Evolutionary conservation across 768 basidiomycete species (phyloP), one percentile per base, ranked within the genome.

Genomic region (Lactarius hengduanensis): DNA sequence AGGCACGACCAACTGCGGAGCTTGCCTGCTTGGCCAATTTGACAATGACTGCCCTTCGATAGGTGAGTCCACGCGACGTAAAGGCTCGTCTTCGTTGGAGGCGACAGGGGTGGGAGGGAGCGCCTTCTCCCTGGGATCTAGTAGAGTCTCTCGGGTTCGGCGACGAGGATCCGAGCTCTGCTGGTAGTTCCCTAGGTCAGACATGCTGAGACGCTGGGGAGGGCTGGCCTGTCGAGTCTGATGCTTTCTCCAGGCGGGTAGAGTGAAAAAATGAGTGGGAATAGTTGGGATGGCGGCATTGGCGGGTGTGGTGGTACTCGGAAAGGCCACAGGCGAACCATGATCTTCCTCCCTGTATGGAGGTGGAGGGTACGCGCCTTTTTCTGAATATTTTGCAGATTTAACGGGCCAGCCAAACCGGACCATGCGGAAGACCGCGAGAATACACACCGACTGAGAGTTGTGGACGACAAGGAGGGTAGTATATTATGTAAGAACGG

Each of bases 191-290:
- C 68, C 68, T 15, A 45, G 55, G 26, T 69, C 75, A 57, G 75
- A 72, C 57, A 70, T 64, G 62, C 71, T 76, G 63, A 73, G 76
- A 67, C 71, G 78, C 10, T 16, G 61, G 50, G 26, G 47, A 76
- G 69, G 41, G 76, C 69, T 36, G 28, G 78, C 72, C 26, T 73
- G 69, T 57, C 77, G 73, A 38, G 76, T 72, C 34, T 76, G 77
- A 66, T 83, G 86, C 70, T 83, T 87, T 72, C 80, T 83, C 88
- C 87, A 89, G 67, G 81, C 79, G 18, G 88, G 85, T 30, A 87
- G 75, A 28, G 88, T 86, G 75, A 90, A 85, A 76, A 90, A 85
- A 75, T 85, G 86, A 28, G 62, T 43, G 28, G 80, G 78, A 34
- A 83, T 81, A 9, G 56, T 59, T n/a, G 57, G 61, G 28, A 32